These are phyloP conservation scores for Rhizodiscina lignyota DNA, from an alignment of 495 filamentous ascomycete genomes.

Conservation along the genomic window DNA sequence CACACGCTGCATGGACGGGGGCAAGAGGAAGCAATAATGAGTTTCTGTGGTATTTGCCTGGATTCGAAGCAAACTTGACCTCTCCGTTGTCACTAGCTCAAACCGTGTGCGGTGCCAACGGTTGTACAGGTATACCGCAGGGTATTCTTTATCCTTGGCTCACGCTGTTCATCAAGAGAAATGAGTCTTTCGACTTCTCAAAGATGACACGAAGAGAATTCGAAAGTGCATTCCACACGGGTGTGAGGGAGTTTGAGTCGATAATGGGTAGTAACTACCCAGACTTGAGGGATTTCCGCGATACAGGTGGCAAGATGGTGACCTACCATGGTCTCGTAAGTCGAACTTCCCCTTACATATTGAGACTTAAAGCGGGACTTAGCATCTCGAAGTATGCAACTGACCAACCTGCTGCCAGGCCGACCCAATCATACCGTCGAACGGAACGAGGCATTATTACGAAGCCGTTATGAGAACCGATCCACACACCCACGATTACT, in stretches of 20 bases:
- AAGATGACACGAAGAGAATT: slow-evolving; percentile 7
- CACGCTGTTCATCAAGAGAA: not conserved
- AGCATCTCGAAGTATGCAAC: too few species aligned
- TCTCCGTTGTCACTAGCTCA: not conserved
- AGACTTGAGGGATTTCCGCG: not conserved
- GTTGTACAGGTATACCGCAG: not conserved
- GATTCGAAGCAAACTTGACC: slow-evolving; percentile 4
- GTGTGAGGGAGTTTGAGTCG: not conserved
- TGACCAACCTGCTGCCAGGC: not conserved
- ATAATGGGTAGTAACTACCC: not conserved
- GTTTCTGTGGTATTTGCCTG: slow-evolving; percentile 17
- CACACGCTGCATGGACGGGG: slow-evolving; percentile 14
- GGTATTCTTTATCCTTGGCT: not conserved
- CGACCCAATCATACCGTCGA: slow-evolving; percentile 1
- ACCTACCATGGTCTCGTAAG: slow-evolving; percentile 1
- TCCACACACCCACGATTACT: slow-evolving; percentile 6
- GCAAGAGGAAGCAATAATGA: slow-evolving; percentile 7
- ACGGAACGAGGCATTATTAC: slow-evolving; percentile 7
- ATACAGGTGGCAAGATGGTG: not conserved
- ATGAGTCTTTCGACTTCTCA: not conserved
- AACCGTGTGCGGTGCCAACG: slow-evolving; percentile 3
- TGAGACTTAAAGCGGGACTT: not conserved
- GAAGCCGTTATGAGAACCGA: slow-evolving; percentile 1
- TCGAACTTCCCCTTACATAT: not conserved
- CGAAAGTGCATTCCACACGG: not conserved